Evolutionary conservation across 805 yeast genomes (phyloP).

Genomic region (Wickerhamomyces queroliae): DNA sequence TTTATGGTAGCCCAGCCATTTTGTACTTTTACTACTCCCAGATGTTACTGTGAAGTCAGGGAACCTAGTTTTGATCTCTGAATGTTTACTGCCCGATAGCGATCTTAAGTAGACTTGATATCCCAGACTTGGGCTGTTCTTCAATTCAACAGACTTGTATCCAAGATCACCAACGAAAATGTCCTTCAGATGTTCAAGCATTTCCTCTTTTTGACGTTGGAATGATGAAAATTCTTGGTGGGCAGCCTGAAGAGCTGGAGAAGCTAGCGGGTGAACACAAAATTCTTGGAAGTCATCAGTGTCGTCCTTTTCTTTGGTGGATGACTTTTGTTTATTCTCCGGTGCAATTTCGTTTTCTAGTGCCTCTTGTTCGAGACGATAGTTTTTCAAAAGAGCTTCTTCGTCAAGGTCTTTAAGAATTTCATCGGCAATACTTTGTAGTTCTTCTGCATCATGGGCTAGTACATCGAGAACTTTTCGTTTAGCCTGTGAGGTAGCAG

Average conservation of each 20-base stretch:
- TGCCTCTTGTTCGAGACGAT: constrained; percentile 14
- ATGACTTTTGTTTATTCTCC: constrained; percentile 6
- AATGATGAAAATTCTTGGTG: neutral
- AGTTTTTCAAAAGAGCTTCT: constrained; percentile 24
- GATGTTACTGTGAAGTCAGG: constrained; percentile 23
- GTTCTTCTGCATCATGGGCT: constrained; percentile 29
- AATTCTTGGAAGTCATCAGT: neutral
- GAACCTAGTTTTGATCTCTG: constrained; percentile 28
- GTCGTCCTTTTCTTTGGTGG: neutral
- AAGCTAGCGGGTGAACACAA: constrained; percentile 6
- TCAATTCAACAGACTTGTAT: constrained; percentile 17
- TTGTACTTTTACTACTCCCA: constrained; percentile 35
- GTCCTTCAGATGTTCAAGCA: constrained; percentile 25
- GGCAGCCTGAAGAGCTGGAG: constrained; percentile 3
- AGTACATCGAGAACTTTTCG: constrained; percentile 21
- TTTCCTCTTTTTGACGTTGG: constrained; percentile 10
- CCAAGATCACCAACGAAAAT: constrained; percentile 3
- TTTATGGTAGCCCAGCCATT: constrained; percentile 39
- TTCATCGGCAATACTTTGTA: constrained; percentile 33
- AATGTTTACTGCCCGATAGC: constrained; percentile 14
- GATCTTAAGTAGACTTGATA: constrained; percentile 41
- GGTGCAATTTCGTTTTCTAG: constrained; percentile 8
- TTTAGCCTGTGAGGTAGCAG: constrained; percentile 20
- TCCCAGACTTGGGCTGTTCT: constrained; percentile 36
- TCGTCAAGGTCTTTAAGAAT: constrained; percentile 38